Evolutionary conservation across 148 eudicot species (phyloP).

Genomic region (Chenopodium quinoa): DNA sequence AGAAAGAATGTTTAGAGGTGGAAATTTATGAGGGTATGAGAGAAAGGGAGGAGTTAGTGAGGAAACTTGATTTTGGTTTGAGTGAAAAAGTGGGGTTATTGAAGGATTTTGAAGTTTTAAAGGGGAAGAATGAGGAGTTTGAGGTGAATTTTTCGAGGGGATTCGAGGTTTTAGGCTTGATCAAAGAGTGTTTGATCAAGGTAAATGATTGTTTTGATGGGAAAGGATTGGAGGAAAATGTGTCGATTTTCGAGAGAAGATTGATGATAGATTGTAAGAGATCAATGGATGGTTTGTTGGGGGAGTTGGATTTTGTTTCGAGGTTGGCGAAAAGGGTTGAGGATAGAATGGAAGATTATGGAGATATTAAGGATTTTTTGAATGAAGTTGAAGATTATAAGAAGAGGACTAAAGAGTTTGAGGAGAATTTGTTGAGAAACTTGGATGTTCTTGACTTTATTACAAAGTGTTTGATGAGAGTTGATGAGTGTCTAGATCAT

Average conservation of each 20-base stretch:
- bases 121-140: slow-evolving; percentile 22
- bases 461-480: slow-evolving; percentile 31
- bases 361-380: slow-evolving; percentile 4
- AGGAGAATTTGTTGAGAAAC: slow-evolving; percentile 16
- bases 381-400: slow-evolving; percentile 30
- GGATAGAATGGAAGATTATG: slow-evolving; percentile 25
- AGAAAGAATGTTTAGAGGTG: slow-evolving; percentile 34
- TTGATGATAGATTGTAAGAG: slow-evolving; percentile 16
- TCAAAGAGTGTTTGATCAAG: slow-evolving; percentile 38
- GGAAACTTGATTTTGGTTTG: slow-evolving; percentile 27
- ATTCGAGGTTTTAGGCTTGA: slow-evolving; percentile 23
- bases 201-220: slow-evolving; percentile 25
- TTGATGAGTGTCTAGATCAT: slow-evolving; percentile 26
- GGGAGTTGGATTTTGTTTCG: slow-evolving; percentile 27
- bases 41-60: slow-evolving; percentile 37
- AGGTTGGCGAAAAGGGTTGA: slow-evolving; percentile 23
- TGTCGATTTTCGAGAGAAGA: slow-evolving; percentile 7
- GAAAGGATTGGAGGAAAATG: slow-evolving; percentile 7
- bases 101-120: slow-evolving; percentile 26
- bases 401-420: slow-evolving; percentile 19
- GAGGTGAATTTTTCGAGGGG: slow-evolving; percentile 23
- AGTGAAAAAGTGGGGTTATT: slow-evolving; percentile 29
- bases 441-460: slow-evolving; percentile 23
- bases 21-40: slow-evolving; percentile 29
- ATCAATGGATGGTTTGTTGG: slow-evolving; percentile 11